Evolutionary conservation across 495 filamentous ascomycete species (phyloP).

Genomic region (Penicillium salamii): DNA sequence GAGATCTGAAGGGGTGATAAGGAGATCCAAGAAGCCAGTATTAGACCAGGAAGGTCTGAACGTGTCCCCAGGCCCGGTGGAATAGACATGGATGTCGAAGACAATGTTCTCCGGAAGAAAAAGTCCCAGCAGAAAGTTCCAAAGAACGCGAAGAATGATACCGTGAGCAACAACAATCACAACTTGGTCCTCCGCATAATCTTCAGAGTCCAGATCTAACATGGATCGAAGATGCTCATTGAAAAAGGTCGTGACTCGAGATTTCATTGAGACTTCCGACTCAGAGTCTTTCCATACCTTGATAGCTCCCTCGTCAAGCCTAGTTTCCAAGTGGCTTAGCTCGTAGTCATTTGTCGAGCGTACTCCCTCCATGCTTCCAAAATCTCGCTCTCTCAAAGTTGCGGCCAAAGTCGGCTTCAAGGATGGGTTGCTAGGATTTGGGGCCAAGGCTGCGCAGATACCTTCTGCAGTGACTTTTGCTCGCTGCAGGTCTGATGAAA

Average conservation of each 20-base stretch:
- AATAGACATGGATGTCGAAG: background rate
- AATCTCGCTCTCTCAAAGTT: constrained; percentile 27
- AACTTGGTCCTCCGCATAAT: constrained; percentile 46
- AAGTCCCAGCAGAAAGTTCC: constrained; percentile 56
- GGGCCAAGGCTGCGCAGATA: constrained; percentile 15
- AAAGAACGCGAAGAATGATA: constrained; percentile 67
- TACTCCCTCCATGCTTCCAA: constrained; percentile 25
- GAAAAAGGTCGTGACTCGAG: constrained; percentile 61
- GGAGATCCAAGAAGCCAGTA: constrained; percentile 59
- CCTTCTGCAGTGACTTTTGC: constrained; percentile 59
- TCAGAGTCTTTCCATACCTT: constrained; percentile 27
- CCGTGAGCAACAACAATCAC: constrained; percentile 70
- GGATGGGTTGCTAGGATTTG: background rate
- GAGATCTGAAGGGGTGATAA: constrained; percentile 22
- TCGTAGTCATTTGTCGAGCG: background rate
- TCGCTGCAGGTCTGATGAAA: constrained; percentile 76
- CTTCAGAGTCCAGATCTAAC: constrained; percentile 4
- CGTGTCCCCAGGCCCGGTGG: no score
- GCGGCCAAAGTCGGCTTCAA: constrained; percentile 14
- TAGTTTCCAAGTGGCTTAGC: background rate
- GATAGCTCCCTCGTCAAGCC: no score
- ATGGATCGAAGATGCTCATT: constrained; percentile 44
- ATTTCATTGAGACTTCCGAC: constrained; percentile 57
- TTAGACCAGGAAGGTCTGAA: constrained; percentile 51
- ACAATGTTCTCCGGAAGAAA: constrained; percentile 40